Percentiles rank a stretch among this genome's conserved stretches.
Evolutionary conservation across 495 filamentous ascomycete genomes (phyloP).

Genomic region (Massariosphaeria phaeospora): DNA sequence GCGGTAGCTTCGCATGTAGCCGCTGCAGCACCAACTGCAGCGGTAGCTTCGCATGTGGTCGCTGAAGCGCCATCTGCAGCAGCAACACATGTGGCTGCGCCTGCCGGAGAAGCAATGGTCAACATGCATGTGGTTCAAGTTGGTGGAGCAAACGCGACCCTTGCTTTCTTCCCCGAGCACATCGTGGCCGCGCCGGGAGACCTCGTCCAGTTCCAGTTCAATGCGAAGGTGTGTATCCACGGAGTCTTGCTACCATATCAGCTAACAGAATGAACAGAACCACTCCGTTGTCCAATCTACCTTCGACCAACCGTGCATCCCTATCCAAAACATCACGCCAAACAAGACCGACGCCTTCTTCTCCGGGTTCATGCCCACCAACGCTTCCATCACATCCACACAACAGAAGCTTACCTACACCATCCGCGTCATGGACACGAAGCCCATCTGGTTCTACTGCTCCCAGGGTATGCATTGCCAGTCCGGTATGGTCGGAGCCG

Average conservation of each 20-base stretch:
- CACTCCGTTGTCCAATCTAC: slow-evolving; percentile 47
- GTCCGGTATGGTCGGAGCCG: slow-evolving; percentile 40
- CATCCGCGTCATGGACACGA: slow-evolving; percentile 41
- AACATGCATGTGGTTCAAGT: slow-evolving; percentile 33
- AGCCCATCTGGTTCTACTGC: slow-evolving; percentile 45
- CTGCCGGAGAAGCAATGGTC: slow-evolving; percentile 9
- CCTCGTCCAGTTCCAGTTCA: slow-evolving; percentile 53
- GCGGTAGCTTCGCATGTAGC: not conserved
- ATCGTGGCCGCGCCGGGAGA: slow-evolving; percentile 44
- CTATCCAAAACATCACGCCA: slow-evolving; percentile 30
- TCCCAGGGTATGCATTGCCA: slow-evolving; percentile 42
- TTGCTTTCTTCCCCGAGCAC: slow-evolving; percentile 40
- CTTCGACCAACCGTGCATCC: slow-evolving; percentile 44
- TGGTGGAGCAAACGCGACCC: slow-evolving; percentile 28
- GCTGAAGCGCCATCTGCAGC: not conserved
- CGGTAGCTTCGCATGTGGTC: not conserved
- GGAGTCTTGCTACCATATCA: not conserved
- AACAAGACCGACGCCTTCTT: slow-evolving; percentile 38
- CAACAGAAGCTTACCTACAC: slow-evolving; percentile 26
- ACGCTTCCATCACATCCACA: not conserved
- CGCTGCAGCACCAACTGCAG: not conserved
- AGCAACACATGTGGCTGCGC: not conserved
- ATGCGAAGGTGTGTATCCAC: slow-evolving; percentile 39
- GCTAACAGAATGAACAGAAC: slow-evolving; percentile 36
- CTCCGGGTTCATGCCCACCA: slow-evolving; percentile 39